Evolutionary conservation across 768 basidiomycete genomes (phyloP).

Genomic region (Rhizopogon salebrosus): DNA sequence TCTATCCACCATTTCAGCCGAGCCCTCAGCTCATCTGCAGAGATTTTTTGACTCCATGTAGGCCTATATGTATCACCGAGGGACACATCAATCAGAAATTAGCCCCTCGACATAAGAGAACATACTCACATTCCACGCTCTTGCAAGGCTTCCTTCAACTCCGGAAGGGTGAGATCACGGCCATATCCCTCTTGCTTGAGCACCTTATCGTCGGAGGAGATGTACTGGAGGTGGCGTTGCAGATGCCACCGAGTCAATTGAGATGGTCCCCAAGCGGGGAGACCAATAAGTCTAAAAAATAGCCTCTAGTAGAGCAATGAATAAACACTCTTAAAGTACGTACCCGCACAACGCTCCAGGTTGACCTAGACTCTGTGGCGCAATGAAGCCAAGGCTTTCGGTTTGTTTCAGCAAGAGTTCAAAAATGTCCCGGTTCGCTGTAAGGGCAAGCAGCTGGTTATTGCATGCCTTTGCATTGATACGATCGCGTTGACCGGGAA

Average conservation of each 20-base stretch:
- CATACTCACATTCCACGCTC: constrained; percentile 74
- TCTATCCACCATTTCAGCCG: constrained; percentile 65
- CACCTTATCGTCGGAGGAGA: constrained; percentile 62
- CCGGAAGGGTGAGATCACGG: constrained; percentile 42
- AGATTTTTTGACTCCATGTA: constrained; percentile 34
- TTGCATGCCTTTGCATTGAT: constrained; percentile 48
- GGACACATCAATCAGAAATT: not conserved
- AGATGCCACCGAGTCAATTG: constrained; percentile 30
- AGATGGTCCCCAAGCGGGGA: constrained; percentile 34
- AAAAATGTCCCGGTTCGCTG: constrained; percentile 33
- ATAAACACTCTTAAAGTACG: constrained; percentile 15
- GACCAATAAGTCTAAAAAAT: constrained; percentile 27
- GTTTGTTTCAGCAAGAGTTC: constrained; percentile 30
- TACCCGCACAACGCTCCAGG: constrained; percentile 54
- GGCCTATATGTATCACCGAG: not conserved
- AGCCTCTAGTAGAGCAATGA: not conserved
- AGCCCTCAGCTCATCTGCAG: constrained; percentile 40
- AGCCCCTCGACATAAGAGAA: not conserved
- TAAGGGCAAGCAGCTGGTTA: constrained; percentile 36
- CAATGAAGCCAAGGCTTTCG: constrained; percentile 23
- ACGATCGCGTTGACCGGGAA: constrained; percentile 75
- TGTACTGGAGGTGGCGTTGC: constrained; percentile 28
- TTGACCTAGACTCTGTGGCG: constrained; percentile 6
- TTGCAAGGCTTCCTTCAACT: constrained; percentile 59
- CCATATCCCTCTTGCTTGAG: constrained; percentile 45